Conservation (phyloP, 78 protist species). For the Dictyostelium citrinum region DNA sequence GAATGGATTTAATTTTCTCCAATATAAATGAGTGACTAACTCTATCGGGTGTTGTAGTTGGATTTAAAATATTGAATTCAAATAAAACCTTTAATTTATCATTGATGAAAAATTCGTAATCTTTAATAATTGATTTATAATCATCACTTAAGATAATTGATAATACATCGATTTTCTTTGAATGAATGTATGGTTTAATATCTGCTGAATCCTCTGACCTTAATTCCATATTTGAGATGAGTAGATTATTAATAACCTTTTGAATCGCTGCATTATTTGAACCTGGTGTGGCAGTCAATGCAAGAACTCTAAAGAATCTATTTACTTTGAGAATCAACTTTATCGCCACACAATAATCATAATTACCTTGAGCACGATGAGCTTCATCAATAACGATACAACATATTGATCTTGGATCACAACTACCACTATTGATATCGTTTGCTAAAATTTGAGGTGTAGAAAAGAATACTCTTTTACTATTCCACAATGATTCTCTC, state of each 20-base stretch:
- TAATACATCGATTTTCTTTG: neutral
- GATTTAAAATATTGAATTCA: neutral
- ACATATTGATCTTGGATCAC: conserved; percentile 22
- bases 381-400: conserved; percentile 92
- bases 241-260: conserved; percentile 77
- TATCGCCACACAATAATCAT: conserved; percentile 82
- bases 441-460: conserved; percentile 91
- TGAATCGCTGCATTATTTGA: conserved; percentile 58
- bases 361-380: conserved; percentile 88
- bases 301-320: conserved; percentile 90
- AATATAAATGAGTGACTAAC: neutral
- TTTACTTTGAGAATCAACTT: neutral
- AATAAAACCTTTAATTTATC: neutral
- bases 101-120: neutral
- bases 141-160: neutral
- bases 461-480: conserved; percentile 87
- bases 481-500: conserved; percentile 66
- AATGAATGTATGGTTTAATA: conserved; percentile 51
- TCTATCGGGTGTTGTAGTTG: neutral
- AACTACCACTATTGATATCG: conserved; percentile 78
- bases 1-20: neutral
- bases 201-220: conserved; percentile 81
- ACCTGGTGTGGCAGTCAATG: conserved; percentile 98
- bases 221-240: conserved; percentile 82
- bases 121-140: neutral